Evolutionary conservation across 768 basidiomycete species (phyloP).

Genomic region (Serendipita sp.): DNA sequence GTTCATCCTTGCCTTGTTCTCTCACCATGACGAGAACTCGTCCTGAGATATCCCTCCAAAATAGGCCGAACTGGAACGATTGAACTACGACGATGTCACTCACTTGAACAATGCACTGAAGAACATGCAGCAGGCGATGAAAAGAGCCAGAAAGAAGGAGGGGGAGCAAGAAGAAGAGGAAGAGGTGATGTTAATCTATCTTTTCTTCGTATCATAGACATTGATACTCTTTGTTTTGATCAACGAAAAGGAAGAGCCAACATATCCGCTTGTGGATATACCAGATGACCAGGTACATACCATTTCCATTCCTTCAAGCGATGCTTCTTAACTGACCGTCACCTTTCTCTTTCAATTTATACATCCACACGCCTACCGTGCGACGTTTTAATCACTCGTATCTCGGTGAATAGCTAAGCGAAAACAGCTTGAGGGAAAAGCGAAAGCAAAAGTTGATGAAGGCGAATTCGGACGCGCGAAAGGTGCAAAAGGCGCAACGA

Average conservation of each 20-base stretch:
- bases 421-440: conserved; percentile 88
- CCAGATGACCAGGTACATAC: conserved; percentile 69
- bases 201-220: background rate
- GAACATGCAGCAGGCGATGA: conserved; percentile 65
- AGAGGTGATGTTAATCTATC: conserved; percentile 14
- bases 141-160: conserved; percentile 69
- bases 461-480: conserved; percentile 82
- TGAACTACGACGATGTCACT: conserved; percentile 41
- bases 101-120: conserved; percentile 70
- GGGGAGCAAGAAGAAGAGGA: conserved; percentile 50
- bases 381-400: background rate
- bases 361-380: no score
- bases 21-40: background rate
- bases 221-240: background rate
- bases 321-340: background rate
- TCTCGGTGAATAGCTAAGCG: conserved; percentile 42
- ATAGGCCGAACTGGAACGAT: conserved; percentile 16
- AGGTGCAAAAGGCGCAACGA: conserved; percentile 57
- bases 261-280: conserved; percentile 78
- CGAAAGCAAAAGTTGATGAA: conserved; percentile 83
- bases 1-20: background rate
- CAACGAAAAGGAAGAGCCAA: conserved; percentile 47
- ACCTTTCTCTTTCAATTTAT: background rate
- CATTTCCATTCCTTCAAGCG: background rate
- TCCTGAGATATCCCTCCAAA: background rate